Percentiles rank a stretch among this genome's conserved stretches.
Conservation (phyloP, 257 asterid genomes). For the Voacanga thouarsii region DNA sequence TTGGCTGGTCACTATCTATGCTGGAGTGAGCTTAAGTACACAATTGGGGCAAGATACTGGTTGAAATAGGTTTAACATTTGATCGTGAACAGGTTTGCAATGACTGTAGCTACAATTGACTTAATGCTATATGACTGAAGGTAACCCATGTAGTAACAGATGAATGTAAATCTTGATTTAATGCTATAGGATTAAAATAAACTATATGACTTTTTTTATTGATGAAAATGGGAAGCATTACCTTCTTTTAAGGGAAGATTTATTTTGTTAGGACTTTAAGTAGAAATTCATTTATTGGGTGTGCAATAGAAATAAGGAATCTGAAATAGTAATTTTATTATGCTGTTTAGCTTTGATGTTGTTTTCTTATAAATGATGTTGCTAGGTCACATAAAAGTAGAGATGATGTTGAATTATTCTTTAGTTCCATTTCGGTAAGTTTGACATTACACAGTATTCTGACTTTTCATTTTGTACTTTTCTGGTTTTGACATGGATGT, state of each 20-base stretch:
- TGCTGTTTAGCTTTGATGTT: not conserved
- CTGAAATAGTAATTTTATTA: not conserved
- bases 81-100: not conserved
- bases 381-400: not conserved
- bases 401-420: not conserved
- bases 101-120: not conserved
- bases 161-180: too few relatives aligned
- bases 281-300: not conserved
- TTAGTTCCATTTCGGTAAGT: not conserved
- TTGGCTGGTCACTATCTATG: not conserved
- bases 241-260: not conserved
- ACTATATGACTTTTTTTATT: not conserved
- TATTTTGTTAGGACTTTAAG: not conserved
- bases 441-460: too few relatives aligned
- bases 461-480: too few relatives aligned
- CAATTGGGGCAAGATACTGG: too few relatives aligned
- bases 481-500: too few relatives aligned
- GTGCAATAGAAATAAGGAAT: not conserved
- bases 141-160: too few relatives aligned
- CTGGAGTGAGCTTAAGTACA: too few relatives aligned
- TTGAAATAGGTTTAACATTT: too few relatives aligned
- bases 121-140: not conserved
- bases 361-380: not conserved
- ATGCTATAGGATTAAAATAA: too few relatives aligned
- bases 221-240: not conserved